These are phyloP conservation scores for Amoebophrya sp. DNA, from an alignment of 169 alveolate genomes.

Conservation along the genomic window DNA sequence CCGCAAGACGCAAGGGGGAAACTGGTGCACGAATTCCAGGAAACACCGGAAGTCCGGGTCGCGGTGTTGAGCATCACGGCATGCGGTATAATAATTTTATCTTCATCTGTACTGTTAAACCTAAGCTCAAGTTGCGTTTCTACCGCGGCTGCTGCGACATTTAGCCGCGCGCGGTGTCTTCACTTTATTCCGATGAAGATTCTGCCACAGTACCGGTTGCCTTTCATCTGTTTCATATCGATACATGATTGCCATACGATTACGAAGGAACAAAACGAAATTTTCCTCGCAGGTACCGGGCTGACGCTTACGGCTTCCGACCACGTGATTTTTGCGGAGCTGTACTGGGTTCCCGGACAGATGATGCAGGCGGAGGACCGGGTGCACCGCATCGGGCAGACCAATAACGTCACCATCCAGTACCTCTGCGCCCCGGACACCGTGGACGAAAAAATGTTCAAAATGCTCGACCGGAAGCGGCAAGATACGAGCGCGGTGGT, in stretches of 20 bases:
- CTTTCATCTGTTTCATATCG: not conserved
- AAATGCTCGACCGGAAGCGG: not conserved
- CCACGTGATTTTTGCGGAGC: slow-evolving; percentile 86
- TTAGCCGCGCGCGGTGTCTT: not conserved
- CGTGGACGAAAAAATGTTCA: slow-evolving; percentile 20
- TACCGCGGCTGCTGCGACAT: too few relatives aligned
- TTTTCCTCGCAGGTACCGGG: too few relatives aligned
- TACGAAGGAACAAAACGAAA: not conserved
- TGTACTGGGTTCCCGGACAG: slow-evolving; percentile 94
- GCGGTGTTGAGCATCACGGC: slow-evolving; percentile 90
- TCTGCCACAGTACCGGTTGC: not conserved
- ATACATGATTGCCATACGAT: not conserved
- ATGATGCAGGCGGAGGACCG: slow-evolving; percentile 96
- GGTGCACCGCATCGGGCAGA: slow-evolving; percentile 91
- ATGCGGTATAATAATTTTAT: slow-evolving; percentile 59
- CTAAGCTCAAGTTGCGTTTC: not conserved
- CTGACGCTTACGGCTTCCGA: slow-evolving; percentile 83
- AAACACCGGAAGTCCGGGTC: slow-evolving; percentile 45
- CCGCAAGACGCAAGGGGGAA: slow-evolving; percentile 69
- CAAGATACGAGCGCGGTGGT: not conserved
- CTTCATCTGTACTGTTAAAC: not conserved
- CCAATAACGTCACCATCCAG: slow-evolving; percentile 60
- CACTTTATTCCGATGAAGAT: not conserved
- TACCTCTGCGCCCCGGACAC: slow-evolving; percentile 43
- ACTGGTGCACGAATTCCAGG: slow-evolving; percentile 77